Percentiles rank a stretch among this genome's conserved stretches.
These are phyloP conservation scores for Alloascoidea africana DNA, from an alignment of 805 yeast genomes.

Conservation along the genomic window DNA sequence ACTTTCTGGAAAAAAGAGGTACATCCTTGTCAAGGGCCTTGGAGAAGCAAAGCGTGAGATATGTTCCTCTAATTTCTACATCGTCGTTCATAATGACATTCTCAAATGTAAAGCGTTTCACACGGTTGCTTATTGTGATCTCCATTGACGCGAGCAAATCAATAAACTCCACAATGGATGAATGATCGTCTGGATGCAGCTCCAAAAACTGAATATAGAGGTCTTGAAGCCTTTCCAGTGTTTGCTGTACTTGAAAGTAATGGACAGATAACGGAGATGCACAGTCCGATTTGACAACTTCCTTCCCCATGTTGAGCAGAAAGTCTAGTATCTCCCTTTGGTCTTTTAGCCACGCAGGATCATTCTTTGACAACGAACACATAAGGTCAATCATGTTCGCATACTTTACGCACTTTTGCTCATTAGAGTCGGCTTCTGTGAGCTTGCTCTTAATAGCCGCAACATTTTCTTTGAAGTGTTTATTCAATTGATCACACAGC, in stretches of 20 bases:
- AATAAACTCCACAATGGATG: constrained; percentile 24
- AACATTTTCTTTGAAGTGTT: constrained; percentile 37
- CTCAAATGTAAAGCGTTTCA: constrained; percentile 44
- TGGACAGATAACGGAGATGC: constrained; percentile 35
- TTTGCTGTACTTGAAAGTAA: constrained; percentile 59
- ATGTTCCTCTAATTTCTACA: constrained; percentile 27
- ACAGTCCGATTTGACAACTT: constrained; percentile 25
- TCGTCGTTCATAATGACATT: constrained; percentile 38
- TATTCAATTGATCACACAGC: constrained; percentile 41
- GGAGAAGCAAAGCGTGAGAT: constrained; percentile 20
- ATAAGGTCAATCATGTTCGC: constrained; percentile 62
- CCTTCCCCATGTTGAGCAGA: constrained; percentile 27
- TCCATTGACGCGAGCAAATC: constrained; percentile 29
- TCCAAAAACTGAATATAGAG: constrained; percentile 25
- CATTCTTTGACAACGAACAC: constrained; percentile 30
- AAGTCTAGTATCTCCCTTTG: constrained; percentile 31
- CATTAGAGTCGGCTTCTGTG: constrained; percentile 32
- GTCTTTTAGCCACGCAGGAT: constrained; percentile 40
- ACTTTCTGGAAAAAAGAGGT: constrained; percentile 39
- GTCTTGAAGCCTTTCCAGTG: constrained; percentile 44
- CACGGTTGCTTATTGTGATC: constrained; percentile 26
- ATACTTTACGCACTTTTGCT: constrained; percentile 44
- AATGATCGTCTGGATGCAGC: constrained; percentile 18
- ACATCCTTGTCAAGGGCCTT: constrained; percentile 31
- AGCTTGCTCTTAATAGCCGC: constrained; percentile 30